Percentiles rank a stretch among this genome's conserved stretches.
These are phyloP conservation scores for Boeremia lycopersici DNA, from an alignment of 2,329 filamentous ascomycete genomes.

Conservation along the genomic window DNA sequence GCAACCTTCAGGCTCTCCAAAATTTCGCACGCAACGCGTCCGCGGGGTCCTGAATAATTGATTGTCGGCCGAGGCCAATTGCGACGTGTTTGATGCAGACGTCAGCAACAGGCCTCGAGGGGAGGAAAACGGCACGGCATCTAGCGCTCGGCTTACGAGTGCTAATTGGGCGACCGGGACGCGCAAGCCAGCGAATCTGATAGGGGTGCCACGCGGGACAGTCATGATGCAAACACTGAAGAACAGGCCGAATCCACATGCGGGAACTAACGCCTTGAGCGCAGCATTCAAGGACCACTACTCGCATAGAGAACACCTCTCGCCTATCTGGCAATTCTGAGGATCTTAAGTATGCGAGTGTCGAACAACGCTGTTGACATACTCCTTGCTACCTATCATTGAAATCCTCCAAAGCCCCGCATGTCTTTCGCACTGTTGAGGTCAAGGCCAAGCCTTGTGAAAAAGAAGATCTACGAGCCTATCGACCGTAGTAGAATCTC, in stretches of 20 bases:
- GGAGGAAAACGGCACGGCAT: neutral
- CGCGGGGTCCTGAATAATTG: neutral
- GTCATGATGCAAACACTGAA: too few relatives aligned
- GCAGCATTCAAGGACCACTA: too few relatives aligned
- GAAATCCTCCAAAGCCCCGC: too few relatives aligned
- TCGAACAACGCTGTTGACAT: too few relatives aligned
- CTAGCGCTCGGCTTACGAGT: neutral
- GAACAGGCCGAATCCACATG: too few relatives aligned
- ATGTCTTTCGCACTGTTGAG: too few relatives aligned
- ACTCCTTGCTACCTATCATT: too few relatives aligned
- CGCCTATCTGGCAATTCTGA: too few relatives aligned
- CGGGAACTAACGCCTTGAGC: too few relatives aligned
- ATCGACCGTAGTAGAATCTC: neutral
- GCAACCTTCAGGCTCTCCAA: neutral
- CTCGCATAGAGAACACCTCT: too few relatives aligned
- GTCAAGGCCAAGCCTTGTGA: neutral
- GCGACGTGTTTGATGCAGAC: neutral
- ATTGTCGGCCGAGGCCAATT: slow-evolving; percentile 5
- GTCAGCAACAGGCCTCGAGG: neutral
- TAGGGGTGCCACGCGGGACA: too few relatives aligned
- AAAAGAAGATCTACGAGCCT: neutral
- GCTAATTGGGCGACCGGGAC: neutral
- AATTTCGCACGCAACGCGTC: slow-evolving; percentile 1
- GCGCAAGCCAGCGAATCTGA: neutral
- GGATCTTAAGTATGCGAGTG: too few relatives aligned